phyloP scores from a whole-genome alignment of 768 basidiomycete genomes.

The Tricholoma furcatifolium region DNA sequence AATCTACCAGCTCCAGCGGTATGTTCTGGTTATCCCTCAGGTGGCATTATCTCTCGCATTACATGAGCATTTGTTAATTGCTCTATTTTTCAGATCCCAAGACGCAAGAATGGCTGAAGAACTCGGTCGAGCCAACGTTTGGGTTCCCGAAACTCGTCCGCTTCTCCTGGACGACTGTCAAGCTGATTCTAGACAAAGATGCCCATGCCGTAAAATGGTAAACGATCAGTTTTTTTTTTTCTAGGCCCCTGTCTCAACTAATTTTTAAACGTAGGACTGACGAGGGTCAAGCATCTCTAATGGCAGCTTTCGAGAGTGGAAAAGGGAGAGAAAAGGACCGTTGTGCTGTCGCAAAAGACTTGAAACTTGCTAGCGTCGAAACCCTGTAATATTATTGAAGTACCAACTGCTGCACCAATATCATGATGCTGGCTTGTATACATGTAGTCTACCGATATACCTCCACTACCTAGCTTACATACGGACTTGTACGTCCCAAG shows the following conservation, averaged over 20 bases:
- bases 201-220: conserved; percentile 85
- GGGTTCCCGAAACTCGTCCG: conserved; percentile 89
- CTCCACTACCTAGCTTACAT: conserved; percentile 5
- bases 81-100: conserved; percentile 69
- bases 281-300: conserved; percentile 74
- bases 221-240: conserved; percentile 8
- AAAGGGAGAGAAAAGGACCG: conserved; percentile 77
- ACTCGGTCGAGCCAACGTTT: conserved; percentile 81
- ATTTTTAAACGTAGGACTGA: conserved; percentile 59
- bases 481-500: neutral
- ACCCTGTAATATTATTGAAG: conserved; percentile 48
- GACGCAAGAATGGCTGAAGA: conserved; percentile 83
- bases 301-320: conserved; percentile 70
- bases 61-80: neutral
- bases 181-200: conserved; percentile 76
- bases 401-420: neutral
- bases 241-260: neutral
- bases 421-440: conserved; percentile 2
- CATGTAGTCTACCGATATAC: neutral
- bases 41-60: conserved; percentile 31
- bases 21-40: conserved; percentile 78
- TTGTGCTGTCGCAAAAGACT: conserved; percentile 67
- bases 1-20: conserved; percentile 57
- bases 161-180: conserved; percentile 96
- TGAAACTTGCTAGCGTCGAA: conserved; percentile 69